Base-by-base conservation (phyloP, 257 asterid genomes). In the Jaltomata sinuosa region DNA sequence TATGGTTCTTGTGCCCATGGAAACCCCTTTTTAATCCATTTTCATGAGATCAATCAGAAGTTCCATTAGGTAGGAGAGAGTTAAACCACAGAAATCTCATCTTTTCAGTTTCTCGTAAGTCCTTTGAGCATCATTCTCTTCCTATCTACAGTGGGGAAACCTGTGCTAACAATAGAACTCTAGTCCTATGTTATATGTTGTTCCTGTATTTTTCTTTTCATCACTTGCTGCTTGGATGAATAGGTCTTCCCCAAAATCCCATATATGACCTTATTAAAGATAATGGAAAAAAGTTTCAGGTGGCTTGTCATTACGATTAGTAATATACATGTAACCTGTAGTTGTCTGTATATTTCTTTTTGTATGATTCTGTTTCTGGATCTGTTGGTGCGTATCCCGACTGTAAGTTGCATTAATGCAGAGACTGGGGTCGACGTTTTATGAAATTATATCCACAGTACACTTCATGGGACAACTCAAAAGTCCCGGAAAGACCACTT, bases 371-470 rank as follows among this genome's bases (percentile, higher is more conserved):
- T 29, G 82, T 77, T 77, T 77, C 64, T 76, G 27, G 62, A 49
- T 49, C 29, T 77, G 80, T 67, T 42, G 32, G 6, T 40, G 36
- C 45, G 6, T 77, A 59, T 53, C 79, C 86, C 87, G 79, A 84
- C 55, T 86, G 84, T 36, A 85, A 89, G 84, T 65, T 80, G 79
- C 67, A 34, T 82, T 45, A 72, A 84, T 91, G 91, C 95, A 97
- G 99, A 90, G 99, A 95, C 83, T 97, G 99, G 99, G 99, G 99
- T 77, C 90, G 94, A 83, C 98, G 97, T 87, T 97, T 97, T 89
- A 93, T 95, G 97, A 91, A 93, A 90, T 85, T 94, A 84, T 95
- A 91, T 92, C 92, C 94, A 42, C 99, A 91, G 88, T 91, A 89
- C 86, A 87, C 90, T 69, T 94, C 97, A 74, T 97, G 99, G 99